Evolutionary conservation across 768 basidiomycete genomes (phyloP), one percentile per base, ranked within the genome.

Genomic region (Favolaschia claudopus): DNA sequence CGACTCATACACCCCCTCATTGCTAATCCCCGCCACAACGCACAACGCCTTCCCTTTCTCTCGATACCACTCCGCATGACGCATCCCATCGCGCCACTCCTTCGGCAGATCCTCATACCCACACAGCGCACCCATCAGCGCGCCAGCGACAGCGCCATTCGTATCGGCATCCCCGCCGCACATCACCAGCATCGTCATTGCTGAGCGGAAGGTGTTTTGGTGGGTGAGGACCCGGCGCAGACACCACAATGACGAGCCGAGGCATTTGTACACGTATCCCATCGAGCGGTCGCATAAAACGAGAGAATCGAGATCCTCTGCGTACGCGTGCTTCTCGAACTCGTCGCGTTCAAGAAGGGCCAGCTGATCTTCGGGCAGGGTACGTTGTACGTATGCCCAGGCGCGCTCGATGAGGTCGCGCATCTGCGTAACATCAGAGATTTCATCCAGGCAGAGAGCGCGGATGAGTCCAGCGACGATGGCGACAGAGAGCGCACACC

Each of bases 201-300:
- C 62, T 2, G 67, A 60, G 39, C 62, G 54, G 53, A 68, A 68
- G 22, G 64, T 63, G 19, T 66, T 55, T 33, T 63, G 55, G 2
- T 55, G 45, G 7, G 54, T 52, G 5, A 66, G 55, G 12, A 62
- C 60, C 14, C 37, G 61, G 1, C 67, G 64, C 24, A 68, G 59
- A 28, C 64, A 66, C 67, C 67, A 68, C 51, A 68, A 47, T 39
- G 64, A 60, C 17, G 62, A 47, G 29, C 67, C 67, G 22, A 66
- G 62, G 40, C 67, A 67, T 49, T 66, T 68, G 55, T 68, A 68
- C 47, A 68, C 67, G 55, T 66, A 68, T 14, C 67, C 67, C 64
- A 68, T 66, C 24, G 38, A 7, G 22, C 54, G 57, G 33, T 59
- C 64, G 39, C 33, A 40, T 12, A 66, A 59, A 13, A 63, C 55